Base-by-base conservation (phyloP, 2,329 filamentous ascomycete genomes). In the Onygenales sp. region DNA sequence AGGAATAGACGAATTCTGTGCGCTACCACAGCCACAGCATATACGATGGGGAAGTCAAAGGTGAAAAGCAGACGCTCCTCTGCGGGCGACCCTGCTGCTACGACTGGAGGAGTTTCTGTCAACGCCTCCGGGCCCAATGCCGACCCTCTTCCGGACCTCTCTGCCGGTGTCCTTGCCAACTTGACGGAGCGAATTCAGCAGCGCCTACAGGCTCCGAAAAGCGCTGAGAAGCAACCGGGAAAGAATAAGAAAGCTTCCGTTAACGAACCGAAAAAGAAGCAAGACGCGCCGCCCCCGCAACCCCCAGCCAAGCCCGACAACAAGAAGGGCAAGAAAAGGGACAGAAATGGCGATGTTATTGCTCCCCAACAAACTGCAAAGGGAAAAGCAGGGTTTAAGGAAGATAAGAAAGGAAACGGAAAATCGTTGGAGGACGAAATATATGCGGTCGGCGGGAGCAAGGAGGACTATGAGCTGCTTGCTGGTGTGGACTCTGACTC, bases 391-490 rank as follows among this genome's bases (percentile, higher is more conserved):
- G 11, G 49, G 10, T 31, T 44, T 43, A 17, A 43, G 55, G 51
- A 44, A 59, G 60, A 59, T 53, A 50, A 51, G 27, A 46, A 58
- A 13, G 57, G 59, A 7, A 56, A 59, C 3, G 61, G 66, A 36
- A 64, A 70, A 58, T 60, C 62, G 38, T 62, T 76, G 41, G 64
- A 69, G 48, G 65, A 70, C 55, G 74, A 76, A 56, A 72, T 77
- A 56, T 55, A 73, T 55, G 69, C 69, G 5, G 67, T 77, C 51
- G 75, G 75, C 35, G 75, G 75, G 47, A 75, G 70, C n/a, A 67
- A 75, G 58, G 75, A 77, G 50, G 74, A 78, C 57, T 63, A 75
- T 53, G 69, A 75, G 46, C 61, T 78, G 27, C 60, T 78, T 54
- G 72, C 68, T 21, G 71, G 64, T 51, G 64, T 71, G 17, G 66